Percentiles rank a stretch among this genome's conserved stretches.
These are phyloP conservation scores for Naganishia vaughanmartiniae DNA, from an alignment of 768 basidiomycete species.

Conservation along the genomic window DNA sequence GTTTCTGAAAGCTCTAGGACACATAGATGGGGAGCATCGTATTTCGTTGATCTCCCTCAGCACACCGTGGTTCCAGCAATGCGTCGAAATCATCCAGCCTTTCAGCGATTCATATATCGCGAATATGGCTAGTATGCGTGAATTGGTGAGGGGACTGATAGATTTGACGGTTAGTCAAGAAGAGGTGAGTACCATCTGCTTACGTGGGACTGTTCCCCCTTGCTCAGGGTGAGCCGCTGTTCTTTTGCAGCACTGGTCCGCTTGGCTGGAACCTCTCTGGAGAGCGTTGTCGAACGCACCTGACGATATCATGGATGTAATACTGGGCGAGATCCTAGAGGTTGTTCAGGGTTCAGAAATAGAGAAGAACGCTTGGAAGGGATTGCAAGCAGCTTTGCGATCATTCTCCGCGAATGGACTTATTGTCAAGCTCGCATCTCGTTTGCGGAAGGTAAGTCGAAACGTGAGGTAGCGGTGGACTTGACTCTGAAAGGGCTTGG, in stretches of 20 bases:
- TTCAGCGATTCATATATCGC: slow-evolving; percentile 13
- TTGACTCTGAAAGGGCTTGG: neutral
- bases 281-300: slow-evolving; percentile 12
- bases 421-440: slow-evolving; percentile 20
- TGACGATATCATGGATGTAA: slow-evolving; percentile 21
- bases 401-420: slow-evolving; percentile 23
- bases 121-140: slow-evolving; percentile 20
- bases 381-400: slow-evolving; percentile 11
- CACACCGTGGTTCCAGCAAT: slow-evolving; percentile 18
- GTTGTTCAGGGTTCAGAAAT: slow-evolving; percentile 20
- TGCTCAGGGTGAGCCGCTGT: neutral
- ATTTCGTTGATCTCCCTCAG: slow-evolving; percentile 8
- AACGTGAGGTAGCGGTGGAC: too few relatives aligned
- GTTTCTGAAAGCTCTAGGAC: slow-evolving; percentile 8
- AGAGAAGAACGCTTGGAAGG: slow-evolving; percentile 13
- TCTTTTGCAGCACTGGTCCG: slow-evolving; percentile 7
- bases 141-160: slow-evolving; percentile 21
- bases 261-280: slow-evolving; percentile 28
- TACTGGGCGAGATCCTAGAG: slow-evolving; percentile 24
- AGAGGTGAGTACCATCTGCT: neutral
- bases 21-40: slow-evolving; percentile 11
- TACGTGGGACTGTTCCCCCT: too few relatives aligned
- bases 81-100: slow-evolving; percentile 17
- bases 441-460: slow-evolving; percentile 19
- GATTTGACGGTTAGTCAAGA: slow-evolving; percentile 19